phyloP scores from a whole-genome alignment of 2,329 filamentous ascomycete species.

The Penicillium vulpinum region DNA sequence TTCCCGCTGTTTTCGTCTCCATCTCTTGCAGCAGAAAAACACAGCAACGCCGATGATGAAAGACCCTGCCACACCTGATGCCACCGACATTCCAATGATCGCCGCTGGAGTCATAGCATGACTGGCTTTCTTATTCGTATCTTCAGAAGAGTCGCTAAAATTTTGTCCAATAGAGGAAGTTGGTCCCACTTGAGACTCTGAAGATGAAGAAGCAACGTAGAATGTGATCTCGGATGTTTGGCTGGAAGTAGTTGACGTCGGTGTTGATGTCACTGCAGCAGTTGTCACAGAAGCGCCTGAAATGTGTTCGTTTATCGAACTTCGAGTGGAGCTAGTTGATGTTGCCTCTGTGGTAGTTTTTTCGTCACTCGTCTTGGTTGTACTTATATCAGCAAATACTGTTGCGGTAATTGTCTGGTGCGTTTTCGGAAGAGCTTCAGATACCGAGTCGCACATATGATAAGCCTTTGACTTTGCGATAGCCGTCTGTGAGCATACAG shows the following conservation, averaged over 20 bases:
- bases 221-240: slow-evolving; percentile 13
- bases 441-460: slow-evolving; percentile 56
- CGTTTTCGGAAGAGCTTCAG: slow-evolving; percentile 35
- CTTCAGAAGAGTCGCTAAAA: slow-evolving; percentile 12
- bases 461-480: slow-evolving; percentile 48
- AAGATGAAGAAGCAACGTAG: slow-evolving; percentile 21
- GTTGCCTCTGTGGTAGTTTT: slow-evolving; percentile 3
- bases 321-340: slow-evolving; percentile 5
- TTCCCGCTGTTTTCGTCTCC: slow-evolving; percentile 26
- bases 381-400: slow-evolving; percentile 20
- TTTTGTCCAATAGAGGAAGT: not conserved
- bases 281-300: not conserved
- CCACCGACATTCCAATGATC: slow-evolving; percentile 40
- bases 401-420: slow-evolving; percentile 42
- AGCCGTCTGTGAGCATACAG: slow-evolving; percentile 55
- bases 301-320: not conserved
- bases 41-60: slow-evolving; percentile 37
- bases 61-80: slow-evolving; percentile 36
- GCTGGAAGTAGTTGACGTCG: slow-evolving; percentile 17
- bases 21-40: slow-evolving; percentile 33
- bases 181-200: slow-evolving; percentile 8
- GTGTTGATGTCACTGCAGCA: slow-evolving; percentile 4
- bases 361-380: slow-evolving; percentile 6
- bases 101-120: slow-evolving; percentile 28
- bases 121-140: slow-evolving; percentile 10